Conservation (phyloP, 352 stramenopile genomes). For the Phytophthora tubulina region DNA sequence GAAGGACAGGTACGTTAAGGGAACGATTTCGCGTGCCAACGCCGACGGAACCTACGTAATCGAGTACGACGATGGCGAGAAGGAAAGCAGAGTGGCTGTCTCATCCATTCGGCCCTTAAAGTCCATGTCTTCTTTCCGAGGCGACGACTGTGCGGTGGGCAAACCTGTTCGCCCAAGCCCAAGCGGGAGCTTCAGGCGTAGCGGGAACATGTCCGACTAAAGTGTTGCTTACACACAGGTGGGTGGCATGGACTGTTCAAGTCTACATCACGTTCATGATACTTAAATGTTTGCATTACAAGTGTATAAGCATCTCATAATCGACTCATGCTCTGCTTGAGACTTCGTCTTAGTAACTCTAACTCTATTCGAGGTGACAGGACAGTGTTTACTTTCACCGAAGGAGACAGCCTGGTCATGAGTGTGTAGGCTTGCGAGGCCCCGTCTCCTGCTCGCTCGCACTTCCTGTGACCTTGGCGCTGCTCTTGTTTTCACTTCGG, state of each 20-base stretch:
- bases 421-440: constrained; percentile 12
- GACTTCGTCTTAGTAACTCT: not conserved
- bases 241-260: not conserved
- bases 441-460: constrained; percentile 14
- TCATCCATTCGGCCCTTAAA: constrained; percentile 51
- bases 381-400: constrained; percentile 8
- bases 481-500: constrained; percentile 27
- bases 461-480: constrained; percentile 20
- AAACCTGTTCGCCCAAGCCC: constrained; percentile 47
- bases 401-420: not conserved
- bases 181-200: constrained; percentile 44
- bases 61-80: constrained; percentile 83
- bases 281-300: constrained; percentile 25
- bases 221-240: not conserved
- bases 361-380: constrained; percentile 24
- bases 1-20: constrained; percentile 65
- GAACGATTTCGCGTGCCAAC: constrained; percentile 57
- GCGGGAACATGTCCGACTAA: constrained; percentile 60
- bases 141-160: constrained; percentile 45
- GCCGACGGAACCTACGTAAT: constrained; percentile 74
- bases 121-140: constrained; percentile 35
- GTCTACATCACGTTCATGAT: not conserved
- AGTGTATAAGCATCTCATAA: constrained; percentile 33
- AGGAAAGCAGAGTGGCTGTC: constrained; percentile 50
- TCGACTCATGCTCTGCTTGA: constrained; percentile 25